These are phyloP conservation scores for Colletotrichum sp. DNA, from an alignment of 2,329 filamentous ascomycete genomes.

Conservation along the genomic window DNA sequence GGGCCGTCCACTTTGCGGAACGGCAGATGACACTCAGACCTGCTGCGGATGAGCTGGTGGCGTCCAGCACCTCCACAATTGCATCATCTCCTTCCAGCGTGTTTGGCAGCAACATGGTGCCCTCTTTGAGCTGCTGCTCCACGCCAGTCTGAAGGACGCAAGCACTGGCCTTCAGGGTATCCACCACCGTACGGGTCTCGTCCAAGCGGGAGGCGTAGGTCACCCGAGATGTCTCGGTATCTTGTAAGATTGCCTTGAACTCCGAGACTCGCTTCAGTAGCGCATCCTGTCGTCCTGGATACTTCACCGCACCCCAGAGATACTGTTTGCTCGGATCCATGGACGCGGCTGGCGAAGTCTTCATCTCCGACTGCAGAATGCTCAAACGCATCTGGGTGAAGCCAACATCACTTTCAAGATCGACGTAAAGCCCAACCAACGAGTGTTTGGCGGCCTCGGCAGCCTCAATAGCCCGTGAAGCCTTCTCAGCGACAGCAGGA, in stretches of 20 bases:
- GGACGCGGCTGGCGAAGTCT: background rate
- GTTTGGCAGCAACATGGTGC: background rate
- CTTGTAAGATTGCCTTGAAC: background rate
- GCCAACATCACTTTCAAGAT: background rate
- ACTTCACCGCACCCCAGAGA: background rate
- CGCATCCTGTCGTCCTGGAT: background rate
- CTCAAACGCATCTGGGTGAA: background rate
- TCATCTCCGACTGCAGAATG: background rate
- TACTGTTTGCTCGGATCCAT: background rate
- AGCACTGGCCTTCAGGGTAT: background rate
- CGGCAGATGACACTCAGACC: background rate
- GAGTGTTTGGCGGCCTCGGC: background rate
- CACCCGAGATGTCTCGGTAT: background rate
- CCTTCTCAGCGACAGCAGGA: background rate
- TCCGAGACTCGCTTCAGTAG: background rate
- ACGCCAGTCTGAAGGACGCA: background rate
- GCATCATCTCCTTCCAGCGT: background rate
- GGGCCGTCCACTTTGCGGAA: background rate
- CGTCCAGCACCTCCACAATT: background rate
- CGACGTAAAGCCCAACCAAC: background rate
- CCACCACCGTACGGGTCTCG: background rate
- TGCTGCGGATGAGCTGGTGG: background rate
- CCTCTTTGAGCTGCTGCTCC: background rate
- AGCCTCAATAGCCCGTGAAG: background rate
- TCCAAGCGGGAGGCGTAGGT: background rate